Base-by-base conservation (phyloP, 352 stramenopile genomes). In the Globisporangium mamillatum region DNA sequence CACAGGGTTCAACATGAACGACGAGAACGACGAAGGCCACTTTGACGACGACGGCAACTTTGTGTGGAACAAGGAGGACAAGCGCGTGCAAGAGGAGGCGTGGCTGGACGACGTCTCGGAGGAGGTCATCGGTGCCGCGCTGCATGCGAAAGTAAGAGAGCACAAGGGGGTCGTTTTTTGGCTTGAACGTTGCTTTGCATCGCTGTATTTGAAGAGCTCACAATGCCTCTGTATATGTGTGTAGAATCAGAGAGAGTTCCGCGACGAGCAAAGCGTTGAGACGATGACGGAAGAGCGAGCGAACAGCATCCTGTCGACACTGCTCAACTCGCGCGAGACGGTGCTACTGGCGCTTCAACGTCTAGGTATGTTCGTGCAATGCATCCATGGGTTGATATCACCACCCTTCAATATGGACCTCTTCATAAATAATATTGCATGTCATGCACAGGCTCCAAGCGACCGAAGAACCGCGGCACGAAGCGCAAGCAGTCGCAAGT, bases 21-120 rank as follows among this genome's bases (percentile, higher is more conserved):
- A 95, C 66, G 88, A 95, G 70, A 83, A 91, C 60, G 88, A 95
- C 50, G 88, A 95, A 54, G 88, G 88, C 46, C 80, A 93, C 68
- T 95, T 95, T 64, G 88, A 95, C 73, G 80, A 82, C 16, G 71
- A 78, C 27, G 88, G 84, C 60, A 89, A 92, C 66, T 95, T 93
- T 62, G 78, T 94, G 36, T 95, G 88, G 88, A 84, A 89, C 68
- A 82, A 87, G 3, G 85, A 91, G 27, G 77, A 90, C 44, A 87
- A 82, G 66, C 80, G 78, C 48, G 82, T 93, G 38, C 86, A 94
- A 64, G 88, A 95, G 59, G 88, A 95, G 41, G 84, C 88, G 29
- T 95, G 88, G 88, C 80, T 95, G 20, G 84, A 94, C 41, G 71
- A 68, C 46, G 68, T 94, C 1, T 91, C 81, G 14, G 83, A 91